phyloP scores from a whole-genome alignment of 345 rosid genomes.

The Aquilaria yunnanensis region DNA sequence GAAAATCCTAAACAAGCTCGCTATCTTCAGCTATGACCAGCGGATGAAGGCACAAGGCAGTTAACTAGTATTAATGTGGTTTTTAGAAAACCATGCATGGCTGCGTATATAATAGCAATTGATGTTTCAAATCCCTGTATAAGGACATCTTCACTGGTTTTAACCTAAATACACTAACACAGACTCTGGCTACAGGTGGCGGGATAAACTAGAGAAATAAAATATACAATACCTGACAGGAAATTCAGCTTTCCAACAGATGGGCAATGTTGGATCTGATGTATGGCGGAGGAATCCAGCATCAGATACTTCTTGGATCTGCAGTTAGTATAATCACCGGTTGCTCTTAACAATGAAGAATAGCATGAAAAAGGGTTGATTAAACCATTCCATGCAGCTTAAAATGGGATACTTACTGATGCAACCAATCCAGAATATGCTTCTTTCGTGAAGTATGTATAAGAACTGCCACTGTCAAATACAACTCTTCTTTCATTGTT shows the following conservation, averaged over 20 bases:
- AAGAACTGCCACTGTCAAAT: conserved; percentile 92
- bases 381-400: not conserved
- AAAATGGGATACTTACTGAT: conserved; percentile 46
- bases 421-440: conserved; percentile 58
- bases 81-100: no score
- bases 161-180: no score
- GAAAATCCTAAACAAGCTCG: no score
- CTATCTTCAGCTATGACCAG: no score
- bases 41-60: no score
- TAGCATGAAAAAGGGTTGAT: not conserved
- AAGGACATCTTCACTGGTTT: no score
- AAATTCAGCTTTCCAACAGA: conserved; percentile 63
- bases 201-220: not conserved
- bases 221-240: conserved; percentile 47
- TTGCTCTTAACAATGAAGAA: not conserved
- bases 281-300: conserved; percentile 42
- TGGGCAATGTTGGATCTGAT: conserved; percentile 64
- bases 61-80: no score
- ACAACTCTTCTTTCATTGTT: conserved; percentile 37
- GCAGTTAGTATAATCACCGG: conserved; percentile 14
- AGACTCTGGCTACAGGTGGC: no score
- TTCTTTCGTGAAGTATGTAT: conserved; percentile 72
- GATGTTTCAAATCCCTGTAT: no score
- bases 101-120: no score
- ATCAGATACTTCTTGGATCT: conserved; percentile 50